Evolutionary conservation across 2,329 filamentous ascomycete genomes (phyloP), one percentile per base, ranked within the genome.

Genomic region (Falciphora oryzae): DNA sequence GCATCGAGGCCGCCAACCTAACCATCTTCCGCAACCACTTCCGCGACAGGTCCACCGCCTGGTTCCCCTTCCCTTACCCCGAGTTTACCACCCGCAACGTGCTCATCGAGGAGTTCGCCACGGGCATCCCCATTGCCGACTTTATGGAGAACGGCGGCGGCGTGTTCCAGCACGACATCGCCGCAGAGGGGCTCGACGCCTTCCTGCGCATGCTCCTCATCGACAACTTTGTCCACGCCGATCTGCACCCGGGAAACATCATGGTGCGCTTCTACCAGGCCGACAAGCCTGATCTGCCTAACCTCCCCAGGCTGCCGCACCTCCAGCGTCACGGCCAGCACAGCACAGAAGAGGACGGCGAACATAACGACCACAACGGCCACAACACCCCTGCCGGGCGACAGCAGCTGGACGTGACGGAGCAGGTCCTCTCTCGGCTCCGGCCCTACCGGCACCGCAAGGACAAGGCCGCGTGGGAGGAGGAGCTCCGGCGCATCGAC

Each of bases 261-360:
- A 98, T 99, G 93, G 94, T 99, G 60, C 92, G 96, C 68, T 99
- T 99, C 79, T 97, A 98, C 77, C 88, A 94, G 71, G 88, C 93
- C 0, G 86, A 88, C 18, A 84, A 89, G 67, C 85, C 94, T 0
- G 85, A 89, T 61, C 79, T 96, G 25, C 73, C 71, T 4, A 56
- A 65, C 31, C 65, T 75, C 16, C 70, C 71, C 61, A 71, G 69
- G 35, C 57, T 66, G 16, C 38, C 38, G 22, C 6, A 75, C 74
- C 56, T 75, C 76, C 28, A 75, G 81, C 27, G 63, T 62, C 58
- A 65, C 16, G 62, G 32, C 32, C 66, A 65, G 2, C 68, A 69
- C 31, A 70, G 73, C 29, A 59, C 73, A 65, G 71, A 73, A 5
- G 71, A 72, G 25, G 25, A 53, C 32, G 13, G 60, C 60, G 29